Evolutionary conservation across 108 stramenopile genomes (phyloP).

Genomic region (Parietichytrium sp.): DNA sequence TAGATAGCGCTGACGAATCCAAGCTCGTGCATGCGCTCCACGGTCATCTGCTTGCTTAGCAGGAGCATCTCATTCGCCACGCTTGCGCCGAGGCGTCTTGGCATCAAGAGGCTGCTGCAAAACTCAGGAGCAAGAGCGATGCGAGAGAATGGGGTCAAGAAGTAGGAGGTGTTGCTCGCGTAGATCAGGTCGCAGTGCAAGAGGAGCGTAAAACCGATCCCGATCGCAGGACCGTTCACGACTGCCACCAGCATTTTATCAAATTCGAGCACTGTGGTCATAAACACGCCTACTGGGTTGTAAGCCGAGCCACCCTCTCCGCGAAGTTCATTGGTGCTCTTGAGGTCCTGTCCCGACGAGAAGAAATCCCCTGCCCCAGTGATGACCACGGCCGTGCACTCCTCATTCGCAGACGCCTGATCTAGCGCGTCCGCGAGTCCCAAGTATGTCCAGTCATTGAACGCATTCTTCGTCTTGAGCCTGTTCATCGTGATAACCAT

Average conservation of each 20-base stretch:
- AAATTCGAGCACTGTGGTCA: constrained; percentile 51
- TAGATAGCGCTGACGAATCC: no score
- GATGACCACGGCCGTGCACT: constrained; percentile 52
- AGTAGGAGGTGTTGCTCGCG: constrained; percentile 48
- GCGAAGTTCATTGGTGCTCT: not conserved
- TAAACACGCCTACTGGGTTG: not conserved
- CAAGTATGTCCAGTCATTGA: constrained; percentile 54
- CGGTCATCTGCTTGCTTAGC: constrained; percentile 52
- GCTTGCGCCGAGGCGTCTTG: constrained; percentile 54
- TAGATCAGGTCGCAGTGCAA: constrained; percentile 63
- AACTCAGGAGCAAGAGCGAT: constrained; percentile 60
- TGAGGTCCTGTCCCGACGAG: constrained; percentile 20
- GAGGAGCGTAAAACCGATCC: constrained; percentile 61
- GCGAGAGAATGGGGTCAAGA: constrained; percentile 65
- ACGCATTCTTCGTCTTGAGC: constrained; percentile 56
- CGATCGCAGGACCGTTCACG: constrained; percentile 67
- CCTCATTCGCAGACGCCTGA: constrained; percentile 44
- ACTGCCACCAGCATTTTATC: constrained; percentile 61
- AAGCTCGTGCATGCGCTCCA: not conserved
- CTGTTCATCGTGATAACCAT: constrained; percentile 43
- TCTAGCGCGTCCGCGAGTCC: constrained; percentile 56
- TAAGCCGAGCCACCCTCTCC: not conserved
- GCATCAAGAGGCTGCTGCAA: constrained; percentile 52
- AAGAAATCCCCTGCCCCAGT: constrained; percentile 61
- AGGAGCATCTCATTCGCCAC: constrained; percentile 61